Base-by-base conservation (phyloP, 805 yeast genomes). In the Starmera amethionina region DNA sequence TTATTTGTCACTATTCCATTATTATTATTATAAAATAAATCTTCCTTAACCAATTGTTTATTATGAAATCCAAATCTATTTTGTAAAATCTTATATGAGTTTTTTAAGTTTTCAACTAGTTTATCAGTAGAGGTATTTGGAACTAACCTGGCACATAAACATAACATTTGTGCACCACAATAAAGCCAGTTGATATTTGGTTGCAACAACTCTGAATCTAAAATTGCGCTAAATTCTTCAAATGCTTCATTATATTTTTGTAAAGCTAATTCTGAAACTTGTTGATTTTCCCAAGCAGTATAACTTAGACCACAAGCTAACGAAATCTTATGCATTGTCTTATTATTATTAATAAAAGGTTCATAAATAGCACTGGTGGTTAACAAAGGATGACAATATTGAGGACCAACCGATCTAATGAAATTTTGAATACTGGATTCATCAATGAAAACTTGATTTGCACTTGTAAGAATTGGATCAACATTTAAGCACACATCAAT, bases 241-340 rank as follows among this genome's bases (percentile, higher is more conserved):
- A 63, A 49, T 8, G 51, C 57, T 3, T 41, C 38, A 29, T 54
- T 51, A 30, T 55, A 62, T 16, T 47, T 45, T 9, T 50, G 43
- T 4, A 59, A 47, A 13, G 54, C 42, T 8, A 58, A 27, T 12
- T 45, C 38, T n/a, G 27, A 22, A 43, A 63, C 45, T 5, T 52
- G 56, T 2, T 52, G 51, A 19, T 56, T 52, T 13, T 54, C 50
- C 52, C 63, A 62, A 5, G 63, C 59, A 11, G 65, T 41, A 43
- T 51, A 65, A 0, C 70, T 48, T 4, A 68, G 65, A 8, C 72
- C 73, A 50, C 72, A 67, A 10, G 69, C 63, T 37, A 55, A 50
- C 15, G 66, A 66, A 3, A 68, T 55, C 14, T 51, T 52, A 38
- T 55, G 49, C 35, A 66, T 43, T 6, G 59, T 47, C 3, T 50